Percentiles rank a stretch among this genome's conserved stretches.
phyloP scores from a whole-genome alignment of 495 filamentous ascomycete genomes.

The Penicillium antarcticum region DNA sequence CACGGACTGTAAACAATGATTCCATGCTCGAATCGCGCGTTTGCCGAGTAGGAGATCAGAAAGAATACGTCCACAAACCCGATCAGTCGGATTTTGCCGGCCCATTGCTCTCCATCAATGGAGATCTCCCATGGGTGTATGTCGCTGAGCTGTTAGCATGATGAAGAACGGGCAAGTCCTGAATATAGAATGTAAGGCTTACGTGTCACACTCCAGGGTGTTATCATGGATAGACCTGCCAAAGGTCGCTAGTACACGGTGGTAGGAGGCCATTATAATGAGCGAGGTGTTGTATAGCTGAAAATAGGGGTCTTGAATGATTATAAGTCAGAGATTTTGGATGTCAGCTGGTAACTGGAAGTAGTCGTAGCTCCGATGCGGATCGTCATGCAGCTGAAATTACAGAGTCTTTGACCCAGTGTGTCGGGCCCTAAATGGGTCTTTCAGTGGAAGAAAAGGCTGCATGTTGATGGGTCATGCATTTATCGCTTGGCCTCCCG shows the following conservation, averaged over 20 bases:
- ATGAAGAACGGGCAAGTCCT: not conserved
- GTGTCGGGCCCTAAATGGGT: no score
- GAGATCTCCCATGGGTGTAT: slow-evolving; percentile 17
- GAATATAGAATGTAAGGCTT: not conserved
- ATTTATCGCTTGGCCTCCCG: no score
- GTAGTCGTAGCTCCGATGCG: no score
- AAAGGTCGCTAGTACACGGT: slow-evolving; percentile 12
- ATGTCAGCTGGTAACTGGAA: no score
- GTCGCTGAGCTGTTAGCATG: slow-evolving; percentile 8
- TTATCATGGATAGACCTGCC: slow-evolving; percentile 14
- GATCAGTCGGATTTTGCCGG: slow-evolving; percentile 18
- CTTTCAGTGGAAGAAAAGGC: no score
- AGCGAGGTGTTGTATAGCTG: not conserved
- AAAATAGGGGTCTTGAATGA: no score
- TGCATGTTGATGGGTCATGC: no score
- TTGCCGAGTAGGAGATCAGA: slow-evolving; percentile 18
- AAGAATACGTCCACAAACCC: slow-evolving; percentile 19
- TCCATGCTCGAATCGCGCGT: slow-evolving; percentile 13
- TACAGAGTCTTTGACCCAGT: no score
- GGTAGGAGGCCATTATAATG: slow-evolving; percentile 11
- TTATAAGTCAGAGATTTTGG: no score
- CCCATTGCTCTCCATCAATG: slow-evolving; percentile 14
- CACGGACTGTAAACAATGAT: slow-evolving; percentile 18
- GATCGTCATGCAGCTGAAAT: no score
- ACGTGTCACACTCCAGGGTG: slow-evolving; percentile 16